Percentiles rank a stretch among this genome's conserved stretches.
These are phyloP conservation scores for Periconia sp. DNA, from an alignment of 2,329 filamentous ascomycete genomes.

Conservation along the genomic window DNA sequence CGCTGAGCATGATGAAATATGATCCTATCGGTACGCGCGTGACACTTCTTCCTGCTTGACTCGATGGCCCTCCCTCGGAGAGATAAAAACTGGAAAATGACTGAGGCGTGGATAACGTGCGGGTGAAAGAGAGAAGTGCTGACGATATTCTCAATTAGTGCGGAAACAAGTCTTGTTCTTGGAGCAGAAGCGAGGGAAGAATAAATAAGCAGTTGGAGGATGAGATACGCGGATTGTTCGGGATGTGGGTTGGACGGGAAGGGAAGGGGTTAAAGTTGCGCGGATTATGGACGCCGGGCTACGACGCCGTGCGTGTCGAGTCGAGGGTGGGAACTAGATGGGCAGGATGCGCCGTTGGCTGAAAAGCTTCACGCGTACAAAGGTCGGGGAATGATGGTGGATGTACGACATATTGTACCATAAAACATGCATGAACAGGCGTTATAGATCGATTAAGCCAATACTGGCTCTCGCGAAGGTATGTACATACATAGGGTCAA, in stretches of 20 bases:
- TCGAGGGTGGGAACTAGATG: not conserved
- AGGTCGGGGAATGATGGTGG: not conserved
- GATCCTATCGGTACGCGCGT: constrained; percentile 80
- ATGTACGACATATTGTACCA: constrained; percentile 27
- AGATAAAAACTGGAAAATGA: not conserved
- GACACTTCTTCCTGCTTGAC: not conserved
- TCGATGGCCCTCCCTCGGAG: not conserved
- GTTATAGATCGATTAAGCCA: constrained; percentile 18
- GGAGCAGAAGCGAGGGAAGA: constrained; percentile 82
- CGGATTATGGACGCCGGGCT: not conserved
- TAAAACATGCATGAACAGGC: constrained; percentile 29
- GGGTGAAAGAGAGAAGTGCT: constrained; percentile 6
- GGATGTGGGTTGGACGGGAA: not conserved
- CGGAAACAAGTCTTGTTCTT: constrained; percentile 95
- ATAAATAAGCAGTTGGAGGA: constrained; percentile 8
- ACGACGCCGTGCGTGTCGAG: not conserved
- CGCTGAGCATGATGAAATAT: constrained; percentile 98
- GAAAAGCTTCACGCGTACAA: too few species aligned
- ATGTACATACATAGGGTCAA: not conserved
- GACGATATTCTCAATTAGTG: constrained; percentile 56
- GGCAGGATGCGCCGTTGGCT: not conserved
- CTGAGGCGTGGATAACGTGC: not conserved
- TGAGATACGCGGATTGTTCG: not conserved
- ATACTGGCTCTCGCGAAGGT: not conserved
- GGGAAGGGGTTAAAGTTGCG: too few species aligned